Evolutionary conservation across 495 filamentous ascomycete species (phyloP).

Genomic region (Penicillium ucsense): DNA sequence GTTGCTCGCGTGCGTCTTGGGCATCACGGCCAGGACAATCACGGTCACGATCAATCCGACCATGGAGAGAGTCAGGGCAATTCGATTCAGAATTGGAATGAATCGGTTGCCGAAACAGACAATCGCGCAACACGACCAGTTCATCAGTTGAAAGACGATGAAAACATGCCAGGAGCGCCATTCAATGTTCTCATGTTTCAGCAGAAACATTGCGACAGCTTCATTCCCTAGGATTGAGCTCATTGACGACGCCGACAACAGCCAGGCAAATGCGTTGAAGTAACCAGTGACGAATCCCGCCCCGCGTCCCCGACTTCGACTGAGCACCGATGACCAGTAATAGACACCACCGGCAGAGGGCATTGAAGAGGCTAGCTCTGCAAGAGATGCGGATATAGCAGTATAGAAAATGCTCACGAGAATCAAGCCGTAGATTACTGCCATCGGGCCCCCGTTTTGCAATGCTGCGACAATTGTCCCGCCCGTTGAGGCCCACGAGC

Average conservation of each 20-base stretch:
- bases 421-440: conserved; percentile 34
- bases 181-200: conserved; percentile 48
- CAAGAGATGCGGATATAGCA: conserved; percentile 37
- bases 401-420: conserved; percentile 34
- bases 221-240: conserved; percentile 56
- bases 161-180: conserved; percentile 66
- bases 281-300: conserved; percentile 64
- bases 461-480: conserved; percentile 35
- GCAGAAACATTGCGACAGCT: conserved; percentile 55
- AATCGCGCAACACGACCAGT: conserved; percentile 50
- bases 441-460: conserved; percentile 37
- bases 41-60: conserved; percentile 55
- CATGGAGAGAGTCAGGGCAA: conserved; percentile 55
- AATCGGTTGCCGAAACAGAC: conserved; percentile 59
- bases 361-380: conserved; percentile 65
- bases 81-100: conserved; percentile 52
- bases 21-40: conserved; percentile 64
- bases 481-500: conserved; percentile 35
- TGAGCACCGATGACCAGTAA: conserved; percentile 69
- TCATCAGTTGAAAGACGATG: conserved; percentile 52
- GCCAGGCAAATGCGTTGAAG: conserved; percentile 67
- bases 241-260: conserved; percentile 57
- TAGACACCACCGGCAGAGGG: conserved; percentile 76
- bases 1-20: conserved; percentile 46
- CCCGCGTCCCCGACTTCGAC: conserved; percentile 48